A percentile compares a stretch with the other conserved stretches of the same genome.
Evolutionary conservation across 2,329 filamentous ascomycete species (phyloP).

Genomic region (Calonectria leucothoes): DNA sequence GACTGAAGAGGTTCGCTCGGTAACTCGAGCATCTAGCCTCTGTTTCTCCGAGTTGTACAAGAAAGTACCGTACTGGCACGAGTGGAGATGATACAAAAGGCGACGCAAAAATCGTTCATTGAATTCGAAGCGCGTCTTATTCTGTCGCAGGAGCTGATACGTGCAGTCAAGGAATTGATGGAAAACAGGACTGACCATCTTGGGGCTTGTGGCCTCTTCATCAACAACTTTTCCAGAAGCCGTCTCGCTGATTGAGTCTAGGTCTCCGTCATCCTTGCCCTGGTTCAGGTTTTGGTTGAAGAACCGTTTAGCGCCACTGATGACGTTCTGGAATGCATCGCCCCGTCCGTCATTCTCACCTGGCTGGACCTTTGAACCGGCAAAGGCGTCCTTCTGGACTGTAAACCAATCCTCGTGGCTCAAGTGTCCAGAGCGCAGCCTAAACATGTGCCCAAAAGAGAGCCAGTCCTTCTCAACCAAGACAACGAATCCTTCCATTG

Average conservation of each 20-base stretch:
- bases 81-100: conserved; percentile 92
- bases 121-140: conserved; percentile 92
- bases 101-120: conserved; percentile 93
- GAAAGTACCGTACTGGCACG: conserved; percentile 97
- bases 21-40: conserved; percentile 75
- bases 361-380: conserved; percentile 70
- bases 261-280: conserved; percentile 71
- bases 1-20: conserved; percentile 83
- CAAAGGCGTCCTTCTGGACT: conserved; percentile 83
- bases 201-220: conserved; percentile 81
- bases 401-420: conserved; percentile 95
- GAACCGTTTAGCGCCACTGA: conserved; percentile 91
- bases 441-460: conserved; percentile 98
- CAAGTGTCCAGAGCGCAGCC: conserved; percentile 87
- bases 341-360: conserved; percentile 70
- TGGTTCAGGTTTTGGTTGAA: conserved; percentile 83
- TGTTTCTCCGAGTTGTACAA: conserved; percentile 96
- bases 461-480: conserved; percentile 98
- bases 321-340: conserved; percentile 86
- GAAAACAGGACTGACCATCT: conserved; percentile 95
- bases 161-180: conserved; percentile 97
- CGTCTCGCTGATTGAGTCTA: conserved; percentile 60
- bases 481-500: conserved; percentile 93
- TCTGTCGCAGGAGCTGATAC: conserved; percentile 88
- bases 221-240: conserved; percentile 56